Base-by-base conservation (phyloP, 1,284 basidiomycete species). In the Ustilago hordei region DNA sequence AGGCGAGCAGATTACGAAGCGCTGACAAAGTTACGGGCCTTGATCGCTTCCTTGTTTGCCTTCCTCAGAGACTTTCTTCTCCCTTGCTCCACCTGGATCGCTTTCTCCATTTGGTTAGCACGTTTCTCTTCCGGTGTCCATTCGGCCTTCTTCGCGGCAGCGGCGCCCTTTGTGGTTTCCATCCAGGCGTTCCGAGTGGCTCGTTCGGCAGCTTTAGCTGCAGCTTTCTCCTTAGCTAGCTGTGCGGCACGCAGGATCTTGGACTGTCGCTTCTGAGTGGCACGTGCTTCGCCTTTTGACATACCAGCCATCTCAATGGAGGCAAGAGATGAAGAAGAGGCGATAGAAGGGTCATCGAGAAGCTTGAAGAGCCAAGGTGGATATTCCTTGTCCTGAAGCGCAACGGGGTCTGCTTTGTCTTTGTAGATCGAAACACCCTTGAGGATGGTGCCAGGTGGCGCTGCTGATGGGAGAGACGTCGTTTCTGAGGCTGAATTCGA, bases 281-380 rank as follows among this genome's bases (percentile, higher is more conserved):
- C 80, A 56, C 83, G 76, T 28, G 77, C 77, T 55, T 84, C 83
- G 66, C 83, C 83, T 38, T 84, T 84, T 3, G 79, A 80, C 80
- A 84, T 80, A 34, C 80, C 80, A 1, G 80, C 82, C 54, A 80
- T 78, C 45, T 81, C 81, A 41, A 80, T 76, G 17, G 76, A 77
- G 9, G 75, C 68, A 12, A 83, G 69, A 13, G 80, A 75, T 8
- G 81, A 81, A 12, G 67, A 64, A 12, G 75, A 70, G 2, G 69
- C 64, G 48, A 78, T 75, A 7, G 75, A 73, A 0, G 81, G 75
- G 47, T 82, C 81, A 35, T 84, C 85, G 9, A 94, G 87, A 50
- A 95, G 85, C 28, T 89, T 91, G 94, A 95, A 98, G 52, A 98
- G 87, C 95, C 95, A 97, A 4, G 90, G 85, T 1, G 95, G 95